Evolutionary conservation across 2,329 filamentous ascomycete species (phyloP).

Genomic region (Cercospora sp.): DNA sequence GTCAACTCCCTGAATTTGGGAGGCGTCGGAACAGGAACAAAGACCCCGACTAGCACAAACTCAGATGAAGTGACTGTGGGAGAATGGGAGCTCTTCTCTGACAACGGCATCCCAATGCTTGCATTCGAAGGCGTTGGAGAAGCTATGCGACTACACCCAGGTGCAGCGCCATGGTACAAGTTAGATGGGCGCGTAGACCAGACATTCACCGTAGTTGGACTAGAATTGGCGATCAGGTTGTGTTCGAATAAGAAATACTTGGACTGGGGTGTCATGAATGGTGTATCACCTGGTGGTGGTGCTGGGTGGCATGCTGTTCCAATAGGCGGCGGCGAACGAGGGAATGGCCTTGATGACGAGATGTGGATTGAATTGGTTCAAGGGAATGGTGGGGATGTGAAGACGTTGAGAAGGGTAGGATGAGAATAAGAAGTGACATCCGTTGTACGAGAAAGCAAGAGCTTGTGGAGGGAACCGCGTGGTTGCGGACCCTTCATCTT

Average conservation of each 20-base stretch:
- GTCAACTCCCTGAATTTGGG: background rate
- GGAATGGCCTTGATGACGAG: background rate
- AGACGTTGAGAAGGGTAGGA: background rate
- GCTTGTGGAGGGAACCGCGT: accelerated
- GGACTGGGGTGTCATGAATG: background rate
- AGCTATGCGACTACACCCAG: conserved; percentile 5
- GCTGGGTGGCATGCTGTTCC: background rate
- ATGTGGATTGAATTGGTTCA: conserved; percentile 18
- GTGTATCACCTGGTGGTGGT: background rate
- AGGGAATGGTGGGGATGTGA: background rate
- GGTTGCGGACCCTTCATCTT: background rate
- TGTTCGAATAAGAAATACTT: background rate
- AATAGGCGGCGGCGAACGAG: background rate
- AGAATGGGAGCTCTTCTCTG: background rate
- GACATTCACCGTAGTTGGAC: conserved; percentile 19
- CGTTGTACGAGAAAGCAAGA: background rate
- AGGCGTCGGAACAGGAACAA: background rate
- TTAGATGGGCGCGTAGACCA: conserved; percentile 3
- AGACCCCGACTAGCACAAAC: background rate
- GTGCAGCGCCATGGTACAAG: background rate
- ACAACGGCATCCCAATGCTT: conserved; percentile 2
- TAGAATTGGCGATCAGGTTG: conserved; percentile 20
- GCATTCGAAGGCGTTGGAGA: conserved; percentile 15
- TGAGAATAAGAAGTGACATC: background rate
- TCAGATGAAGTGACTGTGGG: background rate